A percentile compares a stretch with the other conserved stretches of the same genome.
These are phyloP conservation scores for Nemania sp. DNA, from an alignment of 2,329 filamentous ascomycete species.

Conservation along the genomic window DNA sequence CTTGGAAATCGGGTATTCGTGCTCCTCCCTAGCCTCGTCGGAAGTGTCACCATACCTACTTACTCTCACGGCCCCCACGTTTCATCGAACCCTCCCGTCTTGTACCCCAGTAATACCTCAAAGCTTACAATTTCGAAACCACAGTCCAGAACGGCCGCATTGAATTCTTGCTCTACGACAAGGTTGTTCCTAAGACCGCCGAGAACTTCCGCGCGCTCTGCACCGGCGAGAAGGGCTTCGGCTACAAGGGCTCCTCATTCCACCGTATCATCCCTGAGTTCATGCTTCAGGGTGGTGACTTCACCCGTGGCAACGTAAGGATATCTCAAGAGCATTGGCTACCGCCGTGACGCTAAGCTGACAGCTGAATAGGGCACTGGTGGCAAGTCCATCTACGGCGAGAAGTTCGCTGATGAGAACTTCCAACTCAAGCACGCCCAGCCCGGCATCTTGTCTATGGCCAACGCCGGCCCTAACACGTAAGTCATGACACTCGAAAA, in stretches of 20 bases:
- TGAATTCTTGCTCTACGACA: constrained; percentile 86
- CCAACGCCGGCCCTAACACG: constrained; percentile 95
- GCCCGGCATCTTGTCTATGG: constrained; percentile 88
- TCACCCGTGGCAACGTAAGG: constrained; percentile 87
- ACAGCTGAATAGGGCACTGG: constrained; percentile 69
- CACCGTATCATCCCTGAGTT: constrained; percentile 91
- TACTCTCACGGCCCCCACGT: no score
- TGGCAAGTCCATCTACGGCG: constrained; percentile 92
- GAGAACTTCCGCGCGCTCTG: constrained; percentile 85
- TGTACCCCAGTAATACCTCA: no score
- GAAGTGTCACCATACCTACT: no score
- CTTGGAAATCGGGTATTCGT: no score
- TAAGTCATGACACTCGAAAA: constrained; percentile 44
- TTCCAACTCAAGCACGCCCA: constrained; percentile 74
- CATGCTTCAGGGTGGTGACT: constrained; percentile 97
- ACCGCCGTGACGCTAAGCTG: neutral
- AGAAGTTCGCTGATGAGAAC: constrained; percentile 95
- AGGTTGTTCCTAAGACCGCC: constrained; percentile 84
- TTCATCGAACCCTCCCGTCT: no score
- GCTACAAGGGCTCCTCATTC: constrained; percentile 82
- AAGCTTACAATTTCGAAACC: constrained; percentile 26
- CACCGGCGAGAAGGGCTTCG: constrained; percentile 78
- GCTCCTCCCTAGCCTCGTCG: no score
- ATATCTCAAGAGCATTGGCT: neutral
- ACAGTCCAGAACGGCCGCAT: constrained; percentile 76